These are phyloP conservation scores for Pleurotus ostreatus DNA, from an alignment of 768 basidiomycete genomes.

Conservation along the genomic window DNA sequence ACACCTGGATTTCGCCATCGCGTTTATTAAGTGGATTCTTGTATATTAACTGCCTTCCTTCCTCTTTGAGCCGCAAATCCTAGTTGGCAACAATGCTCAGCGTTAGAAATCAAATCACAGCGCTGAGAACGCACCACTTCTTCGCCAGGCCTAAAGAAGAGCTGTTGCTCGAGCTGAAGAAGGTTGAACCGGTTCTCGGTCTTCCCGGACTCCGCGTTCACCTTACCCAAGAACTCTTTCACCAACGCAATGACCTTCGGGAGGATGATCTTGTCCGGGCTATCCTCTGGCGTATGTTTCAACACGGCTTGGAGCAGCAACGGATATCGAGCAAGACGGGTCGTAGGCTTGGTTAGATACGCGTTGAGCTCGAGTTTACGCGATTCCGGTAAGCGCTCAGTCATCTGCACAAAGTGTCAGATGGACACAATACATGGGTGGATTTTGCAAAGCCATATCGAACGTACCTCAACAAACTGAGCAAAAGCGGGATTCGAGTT, in stretches of 20 bases:
- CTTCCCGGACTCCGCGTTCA: slow-evolving; percentile 92
- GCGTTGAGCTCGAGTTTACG: slow-evolving; percentile 96
- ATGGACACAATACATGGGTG: not conserved
- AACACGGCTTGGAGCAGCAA: slow-evolving; percentile 86
- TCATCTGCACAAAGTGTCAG: slow-evolving; percentile 45
- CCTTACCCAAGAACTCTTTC: slow-evolving; percentile 78
- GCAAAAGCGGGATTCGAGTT: slow-evolving; percentile 88
- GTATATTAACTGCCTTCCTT: slow-evolving; percentile 86
- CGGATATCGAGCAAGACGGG: slow-evolving; percentile 94
- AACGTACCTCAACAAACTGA: slow-evolving; percentile 87
- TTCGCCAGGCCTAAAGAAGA: slow-evolving; percentile 87
- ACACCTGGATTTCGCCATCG: slow-evolving; percentile 88
- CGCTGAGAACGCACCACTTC: slow-evolving; percentile 58
- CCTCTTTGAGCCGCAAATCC: slow-evolving; percentile 85
- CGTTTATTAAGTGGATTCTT: slow-evolving; percentile 89
- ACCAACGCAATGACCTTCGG: slow-evolving; percentile 75
- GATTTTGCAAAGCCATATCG: not conserved
- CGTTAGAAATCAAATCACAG: not conserved
- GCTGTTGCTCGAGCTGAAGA: slow-evolving; percentile 87
- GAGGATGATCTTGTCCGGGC: slow-evolving; percentile 75
- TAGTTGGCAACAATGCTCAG: slow-evolving; percentile 23
- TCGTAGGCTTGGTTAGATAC: slow-evolving; percentile 97
- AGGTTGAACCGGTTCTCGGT: slow-evolving; percentile 96
- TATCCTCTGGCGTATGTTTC: slow-evolving; percentile 90
- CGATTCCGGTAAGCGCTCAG: slow-evolving; percentile 91